Evolutionary conservation across 257 asterid species (phyloP), one percentile per base, ranked within the genome.

Genomic region (Eucommia ulmoides): DNA sequence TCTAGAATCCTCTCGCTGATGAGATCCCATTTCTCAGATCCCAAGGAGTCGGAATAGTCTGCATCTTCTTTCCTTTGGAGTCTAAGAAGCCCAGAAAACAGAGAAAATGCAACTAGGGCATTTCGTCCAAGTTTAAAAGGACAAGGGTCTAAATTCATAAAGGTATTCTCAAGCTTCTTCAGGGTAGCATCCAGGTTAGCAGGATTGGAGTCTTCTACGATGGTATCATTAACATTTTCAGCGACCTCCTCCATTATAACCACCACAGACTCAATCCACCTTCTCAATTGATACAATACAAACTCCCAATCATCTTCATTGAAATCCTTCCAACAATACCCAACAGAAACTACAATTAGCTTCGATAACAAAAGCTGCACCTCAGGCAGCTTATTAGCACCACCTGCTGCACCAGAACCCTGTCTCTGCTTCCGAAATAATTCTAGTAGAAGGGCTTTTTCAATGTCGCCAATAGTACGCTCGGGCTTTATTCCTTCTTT

Each of bases 251-350:
- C 99, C 87, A 83, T 68, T 67, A 67, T 53, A 16, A 83, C 79
- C 48, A 83, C 99, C 47, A 87, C 77, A 41, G 83, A 67, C 61
- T 83, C 99, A 45, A 86, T 79, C 96, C 95, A 91, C 72, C 77
- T 72, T 75, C 99, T 86, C 61, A 83, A 66, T 58, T 73, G 81
- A 65, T 77, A 81, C 66, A 91, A 56, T 54, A 67, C 76, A 64
- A 76, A 91, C 52, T 75, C 86, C 99, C 99, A 91, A 68, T 91
- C 99, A 62, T 83, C 92, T 64, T 83, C 89, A 64, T 63, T 66
- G 64, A 91, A 86, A 53, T 81, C 74, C 56, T 83, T 92, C 93
- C 92, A 86, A 70, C 99, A 91, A 63, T 91, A 91, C 58, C 87
- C 96, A 50, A 79, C 73, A 55, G 93, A 69, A 68, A 86, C 74